Evolutionary conservation across 139 green algal species (phyloP), one percentile per base, ranked within the genome.

Genomic region (Gonium pectorale): DNA sequence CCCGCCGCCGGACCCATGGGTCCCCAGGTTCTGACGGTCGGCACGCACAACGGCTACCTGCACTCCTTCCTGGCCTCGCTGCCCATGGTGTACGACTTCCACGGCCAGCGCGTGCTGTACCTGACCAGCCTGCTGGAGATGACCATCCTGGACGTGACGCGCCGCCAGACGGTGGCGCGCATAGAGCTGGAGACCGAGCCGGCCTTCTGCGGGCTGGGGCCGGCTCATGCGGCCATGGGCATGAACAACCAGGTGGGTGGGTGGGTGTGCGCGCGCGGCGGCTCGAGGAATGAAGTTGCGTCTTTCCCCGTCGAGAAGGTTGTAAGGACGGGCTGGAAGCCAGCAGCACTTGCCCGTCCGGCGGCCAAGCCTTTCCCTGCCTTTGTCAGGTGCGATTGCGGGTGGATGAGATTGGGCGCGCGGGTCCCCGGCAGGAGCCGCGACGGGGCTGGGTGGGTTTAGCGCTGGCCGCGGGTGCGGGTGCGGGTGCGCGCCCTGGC

Each of bases 51-150:
- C 15, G 91, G 91, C 59, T 85, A 91, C 49, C 40, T 96, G 13
- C 44, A 88, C 71, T 89, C 67, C 60, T 95, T 91, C 78, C 83
- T 97, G 37, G 92, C 93, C 38, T 86, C 90, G 9, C 85, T 97
- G 75, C 94, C 94, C 1, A 79, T 89, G 21, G 86, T 97, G n/a
- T 91, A 83, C 74, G 88, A 89, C 67, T 85, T 82, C 52, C 87
- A 88, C 72, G 86, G 64, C 40, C 84, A 73, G 19, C 75, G 85
- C 69, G 88, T 91, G 26, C 73, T 92, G 56, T 92, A 94, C 81
- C 86, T 95, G 26, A 95, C 91, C 41, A 93, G 86, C 67, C 87
- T 97, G 41, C 80, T 91, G 27, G 94, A 97, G 89, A 80, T 96
- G 44, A 91, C 89, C 21, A 51, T 97, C 29, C 68, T 91, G 71